Evolutionary conservation across 306 rosid species (phyloP), one percentile per base, ranked within the genome.

Genomic region (Rosa lucieae): DNA sequence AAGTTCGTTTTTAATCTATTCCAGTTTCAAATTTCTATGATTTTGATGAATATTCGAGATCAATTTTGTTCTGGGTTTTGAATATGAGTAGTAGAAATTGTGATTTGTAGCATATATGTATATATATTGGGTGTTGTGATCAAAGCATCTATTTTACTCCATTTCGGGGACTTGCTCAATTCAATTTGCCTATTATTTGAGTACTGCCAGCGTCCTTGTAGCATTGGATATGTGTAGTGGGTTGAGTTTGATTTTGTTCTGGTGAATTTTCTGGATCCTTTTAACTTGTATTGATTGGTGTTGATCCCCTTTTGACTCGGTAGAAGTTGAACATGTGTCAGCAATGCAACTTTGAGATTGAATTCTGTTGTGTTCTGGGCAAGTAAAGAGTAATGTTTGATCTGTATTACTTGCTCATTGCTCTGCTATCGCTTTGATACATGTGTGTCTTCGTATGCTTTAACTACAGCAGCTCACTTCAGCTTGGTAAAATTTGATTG

Each of bases 161-260:
- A 29, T 29, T 29, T 29, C 29, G 5, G 15, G 75, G 81, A 56
- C 80, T 44, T 62, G 67, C 67, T 53, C 42, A 86, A 21, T 70
- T 76, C 66, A 82, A 83, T 84, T 84, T 81, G 63, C 23, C 71
- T 65, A 59, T 23, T 72, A 86, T 81, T 85, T 79, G 70, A 67
- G 80, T 75, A 82, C 70, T 67, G 17, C 70, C 76, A 82, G 59
- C 73, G 39, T 67, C 83, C 65, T 78, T 82, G 81, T 82, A 81
- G 71, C 49, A 61, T 51, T 74, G 67, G 77, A 61, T 71, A 42
- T 81, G 79, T 84, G 70, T 62, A 70, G 66, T 74, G 79, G 82
- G 55, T 84, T 81, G 86, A 83, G 84, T 73, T 75, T 86, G 79
- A 77, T 81, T 91, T 84, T 44, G 40, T 73, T 75, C 29, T 58